Evolutionary conservation across 2,329 filamentous ascomycete species (phyloP), one percentile per base, ranked within the genome.

Genomic region (Corynespora cassiicola): DNA sequence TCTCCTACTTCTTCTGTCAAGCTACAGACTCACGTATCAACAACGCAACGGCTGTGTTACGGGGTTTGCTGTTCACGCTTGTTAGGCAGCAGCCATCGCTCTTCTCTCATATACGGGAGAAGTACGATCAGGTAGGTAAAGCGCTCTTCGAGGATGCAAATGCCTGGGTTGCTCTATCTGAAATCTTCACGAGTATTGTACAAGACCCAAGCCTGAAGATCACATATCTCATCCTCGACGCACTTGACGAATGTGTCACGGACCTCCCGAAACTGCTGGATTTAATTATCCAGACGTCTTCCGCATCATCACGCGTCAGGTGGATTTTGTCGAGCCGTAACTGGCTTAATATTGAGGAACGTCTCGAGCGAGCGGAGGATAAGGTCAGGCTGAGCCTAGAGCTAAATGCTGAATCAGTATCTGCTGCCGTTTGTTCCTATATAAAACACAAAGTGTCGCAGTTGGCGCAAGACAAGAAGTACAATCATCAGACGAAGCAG

Each of bases 251-350:
- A 26, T 44, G 41, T 22, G 36, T 39, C 11, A 17, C 17, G 10
- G 36, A 39, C 30, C 23, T 39, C 11, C 30, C 29, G 30, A 39
- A 39, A 19, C 36, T 44, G 11, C 24, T 44, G 19, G 36, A 44
- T 16, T 27, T 44, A 10, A 15, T 44, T 14, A 15, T 39, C 12
- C 24, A 30, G 6, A 35, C 5, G 8, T 35, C 41, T 29, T 30
- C 36, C 39, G n/a, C n/a, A n/a, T 78, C 11, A 42, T 74, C 0
- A 8, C 25, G 27, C 16, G 42, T 41, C 9, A 45, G 41, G 31
- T 40, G 36, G 36, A 12, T 45, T 15, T 15, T 45, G 5, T 72
- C 72, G 0, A 77, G 75, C 34, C 74, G 75, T 3, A 75, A 75
- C 17, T 58, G 44, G 54, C 49, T 27, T 2, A 41, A 0, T 0